Percentiles rank a stretch among this genome's conserved stretches.
These are phyloP conservation scores for Amphichorda felina DNA, from an alignment of 2,329 filamentous ascomycete species.

Conservation along the genomic window DNA sequence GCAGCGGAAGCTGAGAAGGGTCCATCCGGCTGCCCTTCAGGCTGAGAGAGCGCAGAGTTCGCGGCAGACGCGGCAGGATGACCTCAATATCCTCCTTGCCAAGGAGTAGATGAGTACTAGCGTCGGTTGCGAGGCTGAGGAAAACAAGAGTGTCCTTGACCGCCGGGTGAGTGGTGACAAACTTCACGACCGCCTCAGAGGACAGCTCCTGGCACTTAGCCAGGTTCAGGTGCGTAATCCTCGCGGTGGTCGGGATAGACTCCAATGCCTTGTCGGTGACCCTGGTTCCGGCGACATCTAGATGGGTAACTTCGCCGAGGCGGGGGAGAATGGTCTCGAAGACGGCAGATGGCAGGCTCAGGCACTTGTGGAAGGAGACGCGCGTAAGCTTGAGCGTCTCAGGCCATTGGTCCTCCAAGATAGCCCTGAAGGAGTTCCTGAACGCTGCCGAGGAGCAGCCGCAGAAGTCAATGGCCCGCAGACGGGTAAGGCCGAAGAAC, in stretches of 20 bases:
- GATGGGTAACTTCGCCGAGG: conserved; percentile 58
- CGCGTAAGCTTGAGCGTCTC: conserved; percentile 48
- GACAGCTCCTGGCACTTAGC: conserved; percentile 63
- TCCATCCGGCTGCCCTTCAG: conserved; percentile 65
- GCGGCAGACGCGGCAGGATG: conserved; percentile 54
- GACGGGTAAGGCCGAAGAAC: conserved; percentile 50
- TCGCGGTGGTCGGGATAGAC: conserved; percentile 59
- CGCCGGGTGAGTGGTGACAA: conserved; percentile 60
- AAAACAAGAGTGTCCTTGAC: conserved; percentile 52
- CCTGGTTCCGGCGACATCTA: conserved; percentile 69
- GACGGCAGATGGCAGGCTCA: conserved; percentile 52
- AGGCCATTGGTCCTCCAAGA: conserved; percentile 41
- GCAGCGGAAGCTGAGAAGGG: conserved; percentile 47
- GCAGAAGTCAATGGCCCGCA: conserved; percentile 65
- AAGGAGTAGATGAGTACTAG: conserved; percentile 60
- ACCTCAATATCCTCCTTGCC: conserved; percentile 51
- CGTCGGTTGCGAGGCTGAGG: conserved; percentile 62
- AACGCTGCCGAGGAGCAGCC: conserved; percentile 60
- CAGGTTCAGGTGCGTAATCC: conserved; percentile 66
- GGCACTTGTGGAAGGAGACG: conserved; percentile 69
- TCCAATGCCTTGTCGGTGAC: conserved; percentile 61
- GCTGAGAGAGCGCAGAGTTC: conserved; percentile 59
- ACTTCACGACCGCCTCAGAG: conserved; percentile 55
- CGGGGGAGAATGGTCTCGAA: conserved; percentile 63
- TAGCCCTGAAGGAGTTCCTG: conserved; percentile 48